phyloP scores from a whole-genome alignment of 108 stramenopile genomes.

The Pseudonitzschia pungens region DNA sequence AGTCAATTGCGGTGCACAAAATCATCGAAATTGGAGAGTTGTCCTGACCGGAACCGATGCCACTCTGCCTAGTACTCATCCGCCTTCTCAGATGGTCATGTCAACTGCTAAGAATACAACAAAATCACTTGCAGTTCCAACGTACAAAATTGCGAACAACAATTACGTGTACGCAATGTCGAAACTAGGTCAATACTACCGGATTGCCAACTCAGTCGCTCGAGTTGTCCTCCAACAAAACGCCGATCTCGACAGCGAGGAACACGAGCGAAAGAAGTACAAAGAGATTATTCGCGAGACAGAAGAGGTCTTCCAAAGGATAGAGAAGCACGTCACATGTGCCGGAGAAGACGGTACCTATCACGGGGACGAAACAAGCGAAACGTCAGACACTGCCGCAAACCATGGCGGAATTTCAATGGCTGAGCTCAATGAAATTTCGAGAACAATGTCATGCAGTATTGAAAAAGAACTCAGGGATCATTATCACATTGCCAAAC shows the following conservation, averaged over 20 bases:
- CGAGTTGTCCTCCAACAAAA: neutral
- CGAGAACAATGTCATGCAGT: neutral
- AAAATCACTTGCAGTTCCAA: constrained; percentile 6
- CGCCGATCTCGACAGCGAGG: neutral
- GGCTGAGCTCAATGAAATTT: constrained; percentile 15
- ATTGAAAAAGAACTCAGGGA: constrained; percentile 2
- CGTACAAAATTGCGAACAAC: constrained; percentile 24
- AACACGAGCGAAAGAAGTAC: neutral
- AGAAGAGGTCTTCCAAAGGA: constrained; percentile 16
- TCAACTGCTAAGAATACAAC: neutral
- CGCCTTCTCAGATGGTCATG: neutral
- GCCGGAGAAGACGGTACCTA: constrained; percentile 29
- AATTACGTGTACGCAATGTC: constrained; percentile 33
- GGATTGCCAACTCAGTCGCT: constrained; percentile 15
- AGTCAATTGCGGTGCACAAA: neutral
- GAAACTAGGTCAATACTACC: constrained; percentile 28
- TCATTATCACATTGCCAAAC: constrained; percentile 20
- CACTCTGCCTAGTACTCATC: constrained; percentile 23
- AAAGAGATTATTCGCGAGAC: constrained; percentile 7
- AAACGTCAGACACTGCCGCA: neutral
- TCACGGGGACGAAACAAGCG: constrained; percentile 11
- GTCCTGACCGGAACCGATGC: constrained; percentile 33
- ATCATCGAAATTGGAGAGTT: constrained; percentile 10
- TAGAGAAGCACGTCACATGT: constrained; percentile 1
- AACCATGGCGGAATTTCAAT: constrained; percentile 11